Conservation (phyloP, 306 rosid genomes). For the Fragaria ananassa region DNA sequence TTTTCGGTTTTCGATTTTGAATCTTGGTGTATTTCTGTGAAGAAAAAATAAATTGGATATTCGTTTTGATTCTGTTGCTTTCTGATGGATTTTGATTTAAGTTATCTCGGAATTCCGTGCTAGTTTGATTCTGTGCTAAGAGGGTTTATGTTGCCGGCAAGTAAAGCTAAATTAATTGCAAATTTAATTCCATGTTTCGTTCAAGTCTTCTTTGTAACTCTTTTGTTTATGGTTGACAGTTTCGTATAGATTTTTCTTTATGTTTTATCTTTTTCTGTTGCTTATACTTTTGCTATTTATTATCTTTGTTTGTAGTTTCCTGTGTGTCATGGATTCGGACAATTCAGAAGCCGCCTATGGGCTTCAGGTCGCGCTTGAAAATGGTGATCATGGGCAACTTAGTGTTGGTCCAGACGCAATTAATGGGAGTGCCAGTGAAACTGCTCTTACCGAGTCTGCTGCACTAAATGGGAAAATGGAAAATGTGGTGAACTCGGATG, state of each 20-base stretch:
- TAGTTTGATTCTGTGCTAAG: slow-evolving; percentile 15
- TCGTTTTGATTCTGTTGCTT: slow-evolving; percentile 9
- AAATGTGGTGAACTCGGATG: slow-evolving; percentile 37
- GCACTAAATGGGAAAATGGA: slow-evolving; percentile 45
- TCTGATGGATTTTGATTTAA: slow-evolving; percentile 2
- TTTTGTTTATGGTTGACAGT: not conserved
- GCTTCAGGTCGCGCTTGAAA: slow-evolving; percentile 50
- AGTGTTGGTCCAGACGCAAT: slow-evolving; percentile 33
- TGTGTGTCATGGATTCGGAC: slow-evolving; percentile 61
- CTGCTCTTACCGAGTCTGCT: slow-evolving; percentile 18
- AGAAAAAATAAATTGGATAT: not conserved
- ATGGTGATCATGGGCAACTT: slow-evolving; percentile 46
- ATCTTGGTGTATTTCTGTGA: not conserved
- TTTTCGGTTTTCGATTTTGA: slow-evolving; percentile 5
- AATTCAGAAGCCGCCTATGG: slow-evolving; percentile 40
- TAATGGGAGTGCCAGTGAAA: slow-evolving; percentile 22
- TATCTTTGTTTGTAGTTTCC: slow-evolving; percentile 35
- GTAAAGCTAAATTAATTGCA: slow-evolving; percentile 14
- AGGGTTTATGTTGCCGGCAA: slow-evolving; percentile 4
- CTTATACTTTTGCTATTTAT: not conserved
- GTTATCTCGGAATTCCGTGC: not conserved
- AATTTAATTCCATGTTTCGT: not conserved
- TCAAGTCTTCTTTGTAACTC: not conserved
- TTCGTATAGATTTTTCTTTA: not conserved
- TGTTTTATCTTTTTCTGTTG: not conserved